These are phyloP conservation scores for Candida hungchunana DNA, from an alignment of 805 yeast genomes.

Conservation along the genomic window DNA sequence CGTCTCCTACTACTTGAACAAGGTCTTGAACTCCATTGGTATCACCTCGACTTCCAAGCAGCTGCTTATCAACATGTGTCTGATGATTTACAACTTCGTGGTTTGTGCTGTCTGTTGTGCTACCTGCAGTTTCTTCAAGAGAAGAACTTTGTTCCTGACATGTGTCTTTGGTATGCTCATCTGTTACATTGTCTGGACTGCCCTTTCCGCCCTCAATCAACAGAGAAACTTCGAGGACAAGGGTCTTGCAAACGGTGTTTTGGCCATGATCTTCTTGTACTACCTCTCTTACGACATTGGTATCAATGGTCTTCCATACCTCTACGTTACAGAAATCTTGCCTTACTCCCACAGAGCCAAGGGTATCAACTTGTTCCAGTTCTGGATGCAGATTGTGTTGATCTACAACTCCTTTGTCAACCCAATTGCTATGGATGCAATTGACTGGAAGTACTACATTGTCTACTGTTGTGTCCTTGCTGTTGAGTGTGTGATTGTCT, in stretches of 20 bases:
- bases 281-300: slow-evolving; percentile 38
- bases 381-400: slow-evolving; percentile 18
- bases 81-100: slow-evolving; percentile 41
- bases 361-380: slow-evolving; percentile 18
- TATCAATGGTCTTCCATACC: slow-evolving; percentile 40
- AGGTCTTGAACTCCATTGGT: slow-evolving; percentile 50
- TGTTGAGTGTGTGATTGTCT: slow-evolving; percentile 28
- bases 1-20: slow-evolving; percentile 45
- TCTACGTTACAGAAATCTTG: slow-evolving; percentile 40
- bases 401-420: slow-evolving; percentile 33
- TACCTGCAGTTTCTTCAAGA: slow-evolving; percentile 25
- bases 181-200: slow-evolving; percentile 39
- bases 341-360: slow-evolving; percentile 30
- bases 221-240: slow-evolving; percentile 36
- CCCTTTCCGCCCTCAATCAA: slow-evolving; percentile 41
- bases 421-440: slow-evolving; percentile 34
- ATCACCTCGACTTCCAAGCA: slow-evolving; percentile 41
- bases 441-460: slow-evolving; percentile 34
- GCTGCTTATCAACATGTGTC: slow-evolving; percentile 44
- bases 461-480: slow-evolving; percentile 30
- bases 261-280: slow-evolving; percentile 46
- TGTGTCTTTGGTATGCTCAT: slow-evolving; percentile 34
- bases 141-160: slow-evolving; percentile 35
- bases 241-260: slow-evolving; percentile 39
- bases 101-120: slow-evolving; percentile 26